phyloP scores from a whole-genome alignment of 768 basidiomycete species.

The Tricholoma sp. region DNA sequence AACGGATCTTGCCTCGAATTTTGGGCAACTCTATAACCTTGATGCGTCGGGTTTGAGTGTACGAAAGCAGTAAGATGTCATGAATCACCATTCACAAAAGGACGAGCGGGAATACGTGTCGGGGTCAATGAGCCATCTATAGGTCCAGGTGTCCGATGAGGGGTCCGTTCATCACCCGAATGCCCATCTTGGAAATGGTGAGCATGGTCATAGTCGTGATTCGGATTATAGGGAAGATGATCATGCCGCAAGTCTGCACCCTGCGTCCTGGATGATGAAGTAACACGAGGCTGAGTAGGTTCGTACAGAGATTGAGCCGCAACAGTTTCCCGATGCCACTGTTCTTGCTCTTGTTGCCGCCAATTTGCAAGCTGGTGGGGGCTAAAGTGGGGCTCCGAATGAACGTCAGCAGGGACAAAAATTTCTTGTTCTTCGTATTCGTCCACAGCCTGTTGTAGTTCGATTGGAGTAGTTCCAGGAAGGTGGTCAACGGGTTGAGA shows the following conservation, averaged over 20 bases:
- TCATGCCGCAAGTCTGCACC: slow-evolving; percentile 1
- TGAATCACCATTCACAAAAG: slow-evolving; percentile 45
- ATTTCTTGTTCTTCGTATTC: slow-evolving; percentile 61
- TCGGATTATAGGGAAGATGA: slow-evolving; percentile 9
- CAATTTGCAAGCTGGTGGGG: slow-evolving; percentile 24
- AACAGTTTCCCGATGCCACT: slow-evolving; percentile 24
- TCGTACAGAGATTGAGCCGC: slow-evolving; percentile 13
- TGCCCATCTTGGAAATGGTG: neutral
- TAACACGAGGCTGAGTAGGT: neutral
- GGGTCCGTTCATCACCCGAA: neutral
- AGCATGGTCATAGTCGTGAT: slow-evolving; percentile 12
- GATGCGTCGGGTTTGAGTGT: slow-evolving; percentile 9
- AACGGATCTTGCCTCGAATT: neutral
- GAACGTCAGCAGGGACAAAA: slow-evolving; percentile 68
- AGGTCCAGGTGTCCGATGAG: slow-evolving; percentile 14
- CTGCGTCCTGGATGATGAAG: neutral
- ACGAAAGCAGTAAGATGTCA: slow-evolving; percentile 20
- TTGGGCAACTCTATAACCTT: slow-evolving; percentile 7
- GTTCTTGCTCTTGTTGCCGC: slow-evolving; percentile 27
- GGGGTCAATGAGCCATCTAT: slow-evolving; percentile 25
- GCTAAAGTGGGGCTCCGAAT: slow-evolving; percentile 21
- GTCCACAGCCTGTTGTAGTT: slow-evolving; percentile 41
- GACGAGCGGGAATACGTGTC: slow-evolving; percentile 29
- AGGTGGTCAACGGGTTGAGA: slow-evolving; percentile 58
- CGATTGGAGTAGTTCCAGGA: slow-evolving; percentile 52